Conservation (phyloP, 768 basidiomycete species). For the Lentinus brumalis region DNA sequence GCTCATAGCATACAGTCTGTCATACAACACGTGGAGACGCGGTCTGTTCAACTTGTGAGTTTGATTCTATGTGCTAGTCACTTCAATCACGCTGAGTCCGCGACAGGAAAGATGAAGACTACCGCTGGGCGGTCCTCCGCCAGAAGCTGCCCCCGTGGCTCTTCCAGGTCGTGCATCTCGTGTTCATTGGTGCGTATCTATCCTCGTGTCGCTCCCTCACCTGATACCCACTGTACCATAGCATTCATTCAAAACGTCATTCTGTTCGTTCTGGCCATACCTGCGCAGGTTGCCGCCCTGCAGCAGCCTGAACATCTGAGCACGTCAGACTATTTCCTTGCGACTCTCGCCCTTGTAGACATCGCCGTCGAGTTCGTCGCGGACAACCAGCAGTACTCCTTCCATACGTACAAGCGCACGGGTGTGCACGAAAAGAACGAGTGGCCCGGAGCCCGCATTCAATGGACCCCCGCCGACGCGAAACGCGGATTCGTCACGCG, state of each 20-base stretch:
- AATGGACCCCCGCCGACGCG: conserved; percentile 66
- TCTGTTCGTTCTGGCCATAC: conserved; percentile 70
- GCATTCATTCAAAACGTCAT: conserved; percentile 80
- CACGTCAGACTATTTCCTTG: conserved; percentile 64
- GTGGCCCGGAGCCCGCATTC: conserved; percentile 67
- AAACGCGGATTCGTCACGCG: conserved; percentile 82
- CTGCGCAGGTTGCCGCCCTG: conserved; percentile 54
- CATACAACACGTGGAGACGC: conserved; percentile 82
- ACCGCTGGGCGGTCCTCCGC: conserved; percentile 85
- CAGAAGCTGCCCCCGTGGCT: conserved; percentile 51
- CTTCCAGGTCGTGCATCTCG: conserved; percentile 66
- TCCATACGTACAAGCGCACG: conserved; percentile 74
- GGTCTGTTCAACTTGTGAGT: conserved; percentile 76
- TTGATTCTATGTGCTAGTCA: not conserved
- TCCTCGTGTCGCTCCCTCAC: not conserved
- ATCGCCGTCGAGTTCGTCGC: conserved; percentile 77
- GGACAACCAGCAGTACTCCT: conserved; percentile 92
- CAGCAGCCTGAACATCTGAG: conserved; percentile 56
- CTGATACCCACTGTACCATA: conserved; percentile 27
- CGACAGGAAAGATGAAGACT: conserved; percentile 80
- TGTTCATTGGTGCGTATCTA: conserved; percentile 61
- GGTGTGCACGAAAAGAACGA: conserved; percentile 45
- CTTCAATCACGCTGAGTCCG: not conserved
- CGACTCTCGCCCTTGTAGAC: conserved; percentile 55
- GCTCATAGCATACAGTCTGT: conserved; percentile 44